These are phyloP conservation scores for Solanum virginianum DNA, from an alignment of 257 asterid genomes.

Conservation along the genomic window DNA sequence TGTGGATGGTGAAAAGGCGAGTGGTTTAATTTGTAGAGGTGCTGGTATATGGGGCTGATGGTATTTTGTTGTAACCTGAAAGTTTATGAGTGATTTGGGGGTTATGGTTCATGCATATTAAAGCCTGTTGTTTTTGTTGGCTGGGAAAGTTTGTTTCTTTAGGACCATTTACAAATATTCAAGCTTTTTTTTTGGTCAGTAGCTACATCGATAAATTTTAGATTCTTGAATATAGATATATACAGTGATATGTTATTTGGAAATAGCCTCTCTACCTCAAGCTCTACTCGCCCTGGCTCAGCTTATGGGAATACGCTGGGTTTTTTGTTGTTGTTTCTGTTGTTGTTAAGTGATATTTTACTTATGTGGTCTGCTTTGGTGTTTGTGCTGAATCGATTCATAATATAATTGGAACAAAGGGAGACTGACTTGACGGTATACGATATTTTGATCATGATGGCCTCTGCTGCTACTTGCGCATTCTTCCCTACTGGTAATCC, in stretches of 20 bases:
- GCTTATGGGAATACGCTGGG: not conserved
- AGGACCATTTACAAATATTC: not conserved
- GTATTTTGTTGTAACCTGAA: not conserved
- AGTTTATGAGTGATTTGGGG: not conserved
- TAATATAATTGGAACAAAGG: not conserved
- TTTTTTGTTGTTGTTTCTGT: not conserved
- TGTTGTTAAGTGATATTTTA: not conserved
- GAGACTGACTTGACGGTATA: not conserved
- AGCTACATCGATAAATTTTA: not conserved
- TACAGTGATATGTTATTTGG: not conserved
- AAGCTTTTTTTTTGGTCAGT: not conserved
- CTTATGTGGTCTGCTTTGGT: constrained; percentile 10
- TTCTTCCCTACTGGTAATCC: constrained; percentile 52
- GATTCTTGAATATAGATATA: not conserved
- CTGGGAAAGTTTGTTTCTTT: not conserved
- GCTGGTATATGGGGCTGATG: not conserved
- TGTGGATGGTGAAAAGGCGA: not conserved
- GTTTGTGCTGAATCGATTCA: not conserved
- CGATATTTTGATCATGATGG: constrained; percentile 44
- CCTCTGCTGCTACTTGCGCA: constrained; percentile 73
- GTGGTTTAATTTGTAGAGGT: not conserved
- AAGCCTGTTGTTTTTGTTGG: not conserved
- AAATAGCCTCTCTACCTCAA: not conserved
- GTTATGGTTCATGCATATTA: not conserved
- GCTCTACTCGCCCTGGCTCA: not conserved